A percentile compares a stretch with the other conserved stretches of the same genome.
Evolutionary conservation across 768 basidiomycete genomes (phyloP).

Genomic region (Boletellus emodensis): DNA sequence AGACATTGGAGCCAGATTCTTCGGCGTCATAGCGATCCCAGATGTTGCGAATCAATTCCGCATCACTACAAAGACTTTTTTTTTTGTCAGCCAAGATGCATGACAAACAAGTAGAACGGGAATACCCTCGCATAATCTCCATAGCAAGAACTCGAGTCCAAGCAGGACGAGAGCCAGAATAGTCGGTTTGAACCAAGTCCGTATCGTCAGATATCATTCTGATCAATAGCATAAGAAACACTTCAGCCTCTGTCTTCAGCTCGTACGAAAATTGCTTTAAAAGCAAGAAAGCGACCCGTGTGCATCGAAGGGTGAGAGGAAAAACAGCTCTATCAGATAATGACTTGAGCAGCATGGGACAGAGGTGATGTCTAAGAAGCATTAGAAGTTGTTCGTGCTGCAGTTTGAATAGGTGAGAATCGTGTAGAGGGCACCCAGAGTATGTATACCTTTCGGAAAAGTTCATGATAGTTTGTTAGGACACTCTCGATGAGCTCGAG

Average conservation of each 20-base stretch:
- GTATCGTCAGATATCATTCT: slow-evolving; percentile 57
- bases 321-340: slow-evolving; percentile 81
- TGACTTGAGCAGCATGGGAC: slow-evolving; percentile 82
- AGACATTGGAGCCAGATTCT: slow-evolving; percentile 62
- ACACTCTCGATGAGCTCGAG: slow-evolving; percentile 98
- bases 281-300: slow-evolving; percentile 89
- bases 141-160: slow-evolving; percentile 93
- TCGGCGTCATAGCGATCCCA: slow-evolving; percentile 74
- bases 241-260: slow-evolving; percentile 78
- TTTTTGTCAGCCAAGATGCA: slow-evolving; percentile 1
- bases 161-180: slow-evolving; percentile 44
- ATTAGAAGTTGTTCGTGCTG: slow-evolving; percentile 82
- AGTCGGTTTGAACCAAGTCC: slow-evolving; percentile 26
- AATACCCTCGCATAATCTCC: slow-evolving; percentile 87
- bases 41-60: slow-evolving; percentile 71
- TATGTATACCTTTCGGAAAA: slow-evolving; percentile 68
- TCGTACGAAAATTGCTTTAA: slow-evolving; percentile 87
- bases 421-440: neutral
- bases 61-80: slow-evolving; percentile 69
- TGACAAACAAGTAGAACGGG: neutral
- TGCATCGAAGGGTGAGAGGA: slow-evolving; percentile 85
- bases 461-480: slow-evolving; percentile 83
- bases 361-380: slow-evolving; percentile 86
- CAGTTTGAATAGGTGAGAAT: slow-evolving; percentile 1
- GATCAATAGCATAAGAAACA: slow-evolving; percentile 75